Evolutionary conservation across 306 rosid species (phyloP).

Genomic region (Fragaria nilgerrensis): DNA sequence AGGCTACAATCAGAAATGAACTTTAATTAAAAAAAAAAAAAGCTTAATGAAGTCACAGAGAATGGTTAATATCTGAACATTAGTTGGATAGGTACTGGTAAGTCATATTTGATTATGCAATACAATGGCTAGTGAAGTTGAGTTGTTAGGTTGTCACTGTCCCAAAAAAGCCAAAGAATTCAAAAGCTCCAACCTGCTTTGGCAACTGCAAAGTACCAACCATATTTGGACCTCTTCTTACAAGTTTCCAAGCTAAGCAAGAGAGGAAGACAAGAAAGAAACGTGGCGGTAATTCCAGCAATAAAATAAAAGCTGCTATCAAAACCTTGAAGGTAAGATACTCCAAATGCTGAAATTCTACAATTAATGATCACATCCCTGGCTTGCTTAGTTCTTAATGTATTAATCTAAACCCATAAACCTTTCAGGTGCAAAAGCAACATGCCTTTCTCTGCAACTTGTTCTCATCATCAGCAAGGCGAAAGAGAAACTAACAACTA

Average conservation of each 20-base stretch:
- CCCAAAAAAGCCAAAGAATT: constrained; percentile 29
- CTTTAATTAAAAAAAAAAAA: not conserved
- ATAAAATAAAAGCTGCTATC: constrained; percentile 3
- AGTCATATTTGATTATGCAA: not conserved
- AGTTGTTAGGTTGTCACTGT: constrained; percentile 28
- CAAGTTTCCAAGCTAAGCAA: constrained; percentile 21
- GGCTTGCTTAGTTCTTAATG: not conserved
- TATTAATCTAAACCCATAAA: not conserved
- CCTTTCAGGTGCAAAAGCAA: constrained; percentile 22
- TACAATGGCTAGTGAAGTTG: not conserved
- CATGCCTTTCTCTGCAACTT: not conserved
- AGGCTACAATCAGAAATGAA: not conserved
- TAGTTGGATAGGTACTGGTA: not conserved
- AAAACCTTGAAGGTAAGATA: constrained; percentile 32
- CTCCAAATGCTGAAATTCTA: not conserved
- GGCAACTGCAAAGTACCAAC: constrained; percentile 52
- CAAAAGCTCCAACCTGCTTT: constrained; percentile 35
- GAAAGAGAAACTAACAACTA: not conserved
- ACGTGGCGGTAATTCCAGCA: constrained; percentile 7
- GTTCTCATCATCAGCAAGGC: constrained; percentile 9
- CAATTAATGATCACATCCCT: not conserved
- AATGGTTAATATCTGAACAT: not conserved
- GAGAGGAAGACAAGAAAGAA: constrained; percentile 29
- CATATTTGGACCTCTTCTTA: constrained; percentile 33
- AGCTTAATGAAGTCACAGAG: not conserved